Evolutionary conservation across 768 basidiomycete genomes (phyloP).

Genomic region (Leccinum variicolor): DNA sequence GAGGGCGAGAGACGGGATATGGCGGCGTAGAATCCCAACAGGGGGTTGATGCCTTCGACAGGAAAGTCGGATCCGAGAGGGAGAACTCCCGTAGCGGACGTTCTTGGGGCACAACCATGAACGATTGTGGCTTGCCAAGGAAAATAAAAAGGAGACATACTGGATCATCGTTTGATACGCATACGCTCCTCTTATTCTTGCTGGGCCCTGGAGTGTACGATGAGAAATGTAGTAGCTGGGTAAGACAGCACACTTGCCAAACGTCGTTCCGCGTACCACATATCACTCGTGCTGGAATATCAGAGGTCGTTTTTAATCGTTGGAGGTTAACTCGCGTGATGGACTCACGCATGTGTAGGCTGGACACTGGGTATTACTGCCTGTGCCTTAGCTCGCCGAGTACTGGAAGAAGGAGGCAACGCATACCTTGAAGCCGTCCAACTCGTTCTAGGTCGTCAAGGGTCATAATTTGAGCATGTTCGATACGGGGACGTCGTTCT

Average conservation of each 20-base stretch:
- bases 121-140: background rate
- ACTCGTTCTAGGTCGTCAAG: conserved; percentile 64
- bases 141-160: conserved; percentile 37
- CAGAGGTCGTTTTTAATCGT: background rate
- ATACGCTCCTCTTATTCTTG: conserved; percentile 84
- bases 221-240: background rate
- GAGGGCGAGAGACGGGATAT: conserved; percentile 65
- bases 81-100: conserved; percentile 52
- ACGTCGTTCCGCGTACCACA: conserved; percentile 87
- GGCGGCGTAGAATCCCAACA: conserved; percentile 89
- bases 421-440: conserved; percentile 69
- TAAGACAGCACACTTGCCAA: conserved; percentile 42
- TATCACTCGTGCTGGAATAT: conserved; percentile 70
- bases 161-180: conserved; percentile 78
- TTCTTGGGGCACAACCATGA: conserved; percentile 31
- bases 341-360: conserved; percentile 81
- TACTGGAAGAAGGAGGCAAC: background rate
- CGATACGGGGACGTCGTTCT: conserved; percentile 72
- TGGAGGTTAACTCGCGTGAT: background rate
- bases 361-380: conserved; percentile 89
- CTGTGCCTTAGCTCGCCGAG: background rate
- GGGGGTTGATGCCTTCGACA: conserved; percentile 85
- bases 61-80: conserved; percentile 95
- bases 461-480: conserved; percentile 90
- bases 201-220: conserved; percentile 53